Percentiles rank a stretch among this genome's conserved stretches.
These are phyloP conservation scores for Septoria linicola DNA, from an alignment of 2,329 filamentous ascomycete species.

Conservation along the genomic window DNA sequence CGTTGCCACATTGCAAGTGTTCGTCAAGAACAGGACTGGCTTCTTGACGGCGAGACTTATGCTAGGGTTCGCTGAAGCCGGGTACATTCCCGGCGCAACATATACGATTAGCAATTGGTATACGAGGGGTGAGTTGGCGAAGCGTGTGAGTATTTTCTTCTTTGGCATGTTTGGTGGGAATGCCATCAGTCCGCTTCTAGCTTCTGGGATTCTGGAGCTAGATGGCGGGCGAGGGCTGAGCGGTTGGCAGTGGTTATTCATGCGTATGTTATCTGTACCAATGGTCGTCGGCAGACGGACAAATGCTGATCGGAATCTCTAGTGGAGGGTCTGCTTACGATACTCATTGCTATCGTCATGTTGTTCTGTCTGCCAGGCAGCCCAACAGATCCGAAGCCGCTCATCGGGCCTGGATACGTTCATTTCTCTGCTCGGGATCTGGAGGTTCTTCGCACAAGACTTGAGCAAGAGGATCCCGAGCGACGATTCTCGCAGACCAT, in stretches of 20 bases:
- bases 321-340: constrained; percentile 11
- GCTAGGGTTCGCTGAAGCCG: constrained; percentile 10
- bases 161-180: constrained; percentile 12
- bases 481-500: no score
- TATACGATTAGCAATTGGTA: constrained; percentile 10
- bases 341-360: background rate
- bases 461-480: no score
- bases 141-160: constrained; percentile 2
- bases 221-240: background rate
- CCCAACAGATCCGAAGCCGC: constrained; percentile 7
- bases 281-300: background rate
- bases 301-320: background rate
- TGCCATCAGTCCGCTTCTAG: constrained; percentile 9
- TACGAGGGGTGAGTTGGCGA: constrained; percentile 5
- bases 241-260: constrained; percentile 14
- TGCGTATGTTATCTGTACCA: constrained; percentile 1
- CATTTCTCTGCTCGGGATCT: background rate
- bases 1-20: constrained; percentile 5
- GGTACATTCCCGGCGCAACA: constrained; percentile 10
- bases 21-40: background rate
- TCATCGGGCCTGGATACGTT: constrained; percentile 4
- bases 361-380: constrained; percentile 8
- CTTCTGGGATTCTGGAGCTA: constrained; percentile 6
- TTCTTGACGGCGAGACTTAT: constrained; percentile 6
- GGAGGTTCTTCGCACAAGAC: constrained; percentile 1